These are phyloP conservation scores for Debaryomyces udenii DNA, from an alignment of 1,139 yeast genomes.

Conservation along the genomic window DNA sequence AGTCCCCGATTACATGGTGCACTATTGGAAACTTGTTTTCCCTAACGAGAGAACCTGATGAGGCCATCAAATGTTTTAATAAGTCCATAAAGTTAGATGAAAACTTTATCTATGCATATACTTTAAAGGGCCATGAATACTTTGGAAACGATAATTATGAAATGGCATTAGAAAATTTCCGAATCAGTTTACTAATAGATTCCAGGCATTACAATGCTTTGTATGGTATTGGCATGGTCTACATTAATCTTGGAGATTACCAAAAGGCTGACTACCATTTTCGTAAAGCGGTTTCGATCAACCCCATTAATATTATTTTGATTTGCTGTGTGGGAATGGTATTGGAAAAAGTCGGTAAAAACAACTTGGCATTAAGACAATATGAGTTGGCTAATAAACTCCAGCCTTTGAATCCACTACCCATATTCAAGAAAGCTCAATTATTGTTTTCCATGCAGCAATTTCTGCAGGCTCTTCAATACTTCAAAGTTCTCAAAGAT, in stretches of 20 bases:
- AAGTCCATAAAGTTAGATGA: slow-evolving; percentile 74
- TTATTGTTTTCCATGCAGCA: slow-evolving; percentile 71
- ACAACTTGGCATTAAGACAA: slow-evolving; percentile 74
- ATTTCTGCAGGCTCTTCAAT: slow-evolving; percentile 70
- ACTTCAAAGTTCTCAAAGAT: slow-evolving; percentile 69
- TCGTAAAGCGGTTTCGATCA: slow-evolving; percentile 82
- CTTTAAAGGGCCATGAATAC: slow-evolving; percentile 92
- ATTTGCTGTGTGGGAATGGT: slow-evolving; percentile 96
- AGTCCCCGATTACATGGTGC: slow-evolving; percentile 88
- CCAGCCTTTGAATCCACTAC: slow-evolving; percentile 85
- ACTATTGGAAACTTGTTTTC: slow-evolving; percentile 89
- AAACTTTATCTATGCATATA: slow-evolving; percentile 84
- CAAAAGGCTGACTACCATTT: slow-evolving; percentile 86
- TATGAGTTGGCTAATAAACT: slow-evolving; percentile 82
- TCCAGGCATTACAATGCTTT: slow-evolving; percentile 90
- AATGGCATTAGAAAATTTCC: slow-evolving; percentile 81
- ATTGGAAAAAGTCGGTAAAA: slow-evolving; percentile 71
- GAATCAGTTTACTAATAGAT: slow-evolving; percentile 77
- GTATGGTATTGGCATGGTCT: slow-evolving; percentile 96
- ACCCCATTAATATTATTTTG: slow-evolving; percentile 87
- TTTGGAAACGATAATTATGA: slow-evolving; percentile 89
- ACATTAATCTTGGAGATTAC: slow-evolving; percentile 81
- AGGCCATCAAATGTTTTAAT: slow-evolving; percentile 85
- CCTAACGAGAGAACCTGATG: slow-evolving; percentile 81
- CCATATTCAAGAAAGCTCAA: slow-evolving; percentile 89